A percentile compares a stretch with the other conserved stretches of the same genome.
These are phyloP conservation scores for Leccinum obscurum DNA, from an alignment of 768 basidiomycete species.

Conservation along the genomic window DNA sequence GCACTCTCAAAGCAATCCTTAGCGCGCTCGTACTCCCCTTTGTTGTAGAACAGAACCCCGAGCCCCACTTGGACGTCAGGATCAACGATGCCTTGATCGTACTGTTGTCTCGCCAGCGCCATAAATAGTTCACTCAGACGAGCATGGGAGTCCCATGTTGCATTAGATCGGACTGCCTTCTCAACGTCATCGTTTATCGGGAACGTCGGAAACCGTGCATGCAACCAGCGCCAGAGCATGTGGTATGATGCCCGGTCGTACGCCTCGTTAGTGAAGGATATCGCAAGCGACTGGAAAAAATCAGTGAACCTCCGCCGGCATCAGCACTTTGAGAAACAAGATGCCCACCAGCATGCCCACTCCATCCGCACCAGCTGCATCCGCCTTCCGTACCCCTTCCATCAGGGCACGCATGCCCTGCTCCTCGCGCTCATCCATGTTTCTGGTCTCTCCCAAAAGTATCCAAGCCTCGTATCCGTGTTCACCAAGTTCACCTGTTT, in stretches of 20 bases:
- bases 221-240: constrained; percentile 85
- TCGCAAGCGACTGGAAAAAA: constrained; percentile 75
- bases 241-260: constrained; percentile 85
- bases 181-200: constrained; percentile 56
- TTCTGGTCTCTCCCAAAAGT: constrained; percentile 83
- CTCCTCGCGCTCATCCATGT: constrained; percentile 88
- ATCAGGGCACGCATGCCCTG: constrained; percentile 76
- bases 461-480: constrained; percentile 92
- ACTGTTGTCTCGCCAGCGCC: constrained; percentile 78
- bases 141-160: constrained; percentile 82
- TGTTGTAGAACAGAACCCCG: constrained; percentile 91
- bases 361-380: constrained; percentile 61
- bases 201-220: constrained; percentile 59
- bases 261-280: constrained; percentile 94
- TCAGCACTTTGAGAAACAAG: not conserved
- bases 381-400: constrained; percentile 69
- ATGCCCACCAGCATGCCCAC: constrained; percentile 71
- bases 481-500: constrained; percentile 75
- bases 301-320: constrained; percentile 9
- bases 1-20: constrained; percentile 95
- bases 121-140: constrained; percentile 84
- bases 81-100: constrained; percentile 67
- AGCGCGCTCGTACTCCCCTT: constrained; percentile 81
- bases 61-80: constrained; percentile 92
- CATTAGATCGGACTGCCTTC: constrained; percentile 51